Evolutionary conservation across 257 asterid species (phyloP), one percentile per base, ranked within the genome.

Genomic region (Fraxinus excelsior): DNA sequence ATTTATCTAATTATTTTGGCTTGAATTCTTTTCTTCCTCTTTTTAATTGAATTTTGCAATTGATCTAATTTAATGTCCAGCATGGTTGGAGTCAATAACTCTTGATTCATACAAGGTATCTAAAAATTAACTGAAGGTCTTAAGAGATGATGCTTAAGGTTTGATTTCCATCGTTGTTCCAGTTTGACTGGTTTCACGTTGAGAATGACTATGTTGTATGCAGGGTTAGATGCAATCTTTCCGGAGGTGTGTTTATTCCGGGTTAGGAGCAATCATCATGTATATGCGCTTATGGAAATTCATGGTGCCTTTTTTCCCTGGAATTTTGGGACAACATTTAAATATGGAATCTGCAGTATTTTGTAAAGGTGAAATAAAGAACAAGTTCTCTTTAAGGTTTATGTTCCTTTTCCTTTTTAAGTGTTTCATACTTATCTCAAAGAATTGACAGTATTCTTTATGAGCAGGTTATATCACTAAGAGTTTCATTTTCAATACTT

Each of bases 81-180:
- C 18, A 26, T 79, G 80, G 89, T 72, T 91, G 83, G 68, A 80
- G 23, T 80, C 89, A 19, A 81, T 89, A 29, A 85, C 91, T 37
- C 86, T 84, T 5, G 88, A 88, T 51, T 74, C 90, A 0, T 88
- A 89, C 73, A 88, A 84, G 82, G 92, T 91, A 2, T 83, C 87
- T 1, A 88, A 85, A 53, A 86, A 70, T 78, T 76, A 58, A 49
- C 72, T 77, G 32, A 89, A 86, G 92, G 92, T 90, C 75, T 71
- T 72, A 19, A 31, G 1, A 70, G 14, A 62, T 13, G 14, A 62
- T 13, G 23, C 2, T 21, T 40, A 42, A 49, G 10, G 23, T 9
- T 42, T 44, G 68, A 12, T 70, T 42, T 21, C 11, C 23, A 25
- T 74, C 26, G 13, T 71, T 69, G n/a, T 53, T 65, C 40, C 69